phyloP scores from a whole-genome alignment of 352 stramenopile species.

The Phytophthora multivora region DNA sequence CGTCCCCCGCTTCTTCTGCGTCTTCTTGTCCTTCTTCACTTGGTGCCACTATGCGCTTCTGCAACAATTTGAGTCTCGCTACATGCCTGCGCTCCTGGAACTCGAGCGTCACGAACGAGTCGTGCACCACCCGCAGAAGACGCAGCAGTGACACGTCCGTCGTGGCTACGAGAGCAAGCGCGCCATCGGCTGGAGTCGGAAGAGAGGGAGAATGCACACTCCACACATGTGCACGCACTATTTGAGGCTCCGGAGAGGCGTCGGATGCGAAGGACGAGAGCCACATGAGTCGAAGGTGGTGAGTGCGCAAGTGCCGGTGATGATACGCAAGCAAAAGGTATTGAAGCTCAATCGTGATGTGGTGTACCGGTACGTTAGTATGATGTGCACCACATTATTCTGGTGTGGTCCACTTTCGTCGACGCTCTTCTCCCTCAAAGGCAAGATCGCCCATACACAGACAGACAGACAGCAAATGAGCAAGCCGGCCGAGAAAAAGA shows the following conservation, averaged over 20 bases:
- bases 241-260: slow-evolving; percentile 1
- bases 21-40: slow-evolving; percentile 2
- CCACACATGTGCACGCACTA: slow-evolving; percentile 45
- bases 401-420: slow-evolving; percentile 2
- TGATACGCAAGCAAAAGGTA: slow-evolving; percentile 41
- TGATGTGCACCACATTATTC: slow-evolving; percentile 3
- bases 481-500: slow-evolving; percentile 44
- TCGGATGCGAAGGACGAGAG: slow-evolving; percentile 56
- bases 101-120: slow-evolving; percentile 53
- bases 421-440: background rate
- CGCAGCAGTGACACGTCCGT: slow-evolving; percentile 47
- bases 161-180: slow-evolving; percentile 43
- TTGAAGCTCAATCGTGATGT: slow-evolving; percentile 18
- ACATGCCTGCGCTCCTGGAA: slow-evolving; percentile 35
- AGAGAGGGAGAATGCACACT: slow-evolving; percentile 2
- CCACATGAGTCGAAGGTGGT: slow-evolving; percentile 39
- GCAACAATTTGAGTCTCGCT: slow-evolving; percentile 38
- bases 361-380: background rate
- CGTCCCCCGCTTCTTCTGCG: slow-evolving; percentile 8
- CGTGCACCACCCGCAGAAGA: slow-evolving; percentile 48
- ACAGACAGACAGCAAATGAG: slow-evolving; percentile 30
- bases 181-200: slow-evolving; percentile 22
- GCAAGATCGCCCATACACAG: slow-evolving; percentile 14
- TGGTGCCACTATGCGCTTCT: slow-evolving; percentile 3
- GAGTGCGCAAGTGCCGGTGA: slow-evolving; percentile 10